phyloP scores from a whole-genome alignment of 2,329 filamentous ascomycete genomes.

The Aspergillus bombycis region DNA sequence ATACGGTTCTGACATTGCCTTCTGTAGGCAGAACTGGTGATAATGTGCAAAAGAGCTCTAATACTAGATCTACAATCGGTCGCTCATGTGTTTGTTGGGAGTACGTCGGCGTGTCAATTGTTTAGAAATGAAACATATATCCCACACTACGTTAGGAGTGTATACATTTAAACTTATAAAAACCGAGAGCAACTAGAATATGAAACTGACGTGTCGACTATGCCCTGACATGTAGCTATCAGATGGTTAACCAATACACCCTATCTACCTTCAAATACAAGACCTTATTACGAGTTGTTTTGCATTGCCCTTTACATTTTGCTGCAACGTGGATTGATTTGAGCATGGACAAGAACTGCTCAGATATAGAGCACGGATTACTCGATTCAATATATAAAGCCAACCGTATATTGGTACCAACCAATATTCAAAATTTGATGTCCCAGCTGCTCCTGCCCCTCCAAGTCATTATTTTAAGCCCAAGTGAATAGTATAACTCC shows the following conservation, averaged over 20 bases:
- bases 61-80: neutral
- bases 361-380: neutral
- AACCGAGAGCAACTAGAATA: neutral
- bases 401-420: neutral
- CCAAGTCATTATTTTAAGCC: neutral
- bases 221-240: neutral
- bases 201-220: neutral
- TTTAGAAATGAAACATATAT: slow-evolving; percentile 16
- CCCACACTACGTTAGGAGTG: neutral
- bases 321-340: too few relatives aligned
- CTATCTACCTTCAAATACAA: neutral
- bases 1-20: slow-evolving; percentile 35
- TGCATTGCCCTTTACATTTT: neutral
- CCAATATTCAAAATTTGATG: neutral
- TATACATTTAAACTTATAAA: neutral
- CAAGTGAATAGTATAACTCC: neutral
- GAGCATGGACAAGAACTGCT: neutral
- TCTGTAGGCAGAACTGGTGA: neutral
- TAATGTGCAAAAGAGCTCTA: slow-evolving; percentile 5
- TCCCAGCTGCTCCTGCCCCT: neutral
- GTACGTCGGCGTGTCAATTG: slow-evolving; percentile 34
- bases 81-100: slow-evolving; percentile 43
- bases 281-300: neutral
- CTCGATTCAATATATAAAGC: neutral
- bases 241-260: neutral